Conservation (phyloP, 495 filamentous ascomycete species). For the Talaromyces proteolyticus region DNA sequence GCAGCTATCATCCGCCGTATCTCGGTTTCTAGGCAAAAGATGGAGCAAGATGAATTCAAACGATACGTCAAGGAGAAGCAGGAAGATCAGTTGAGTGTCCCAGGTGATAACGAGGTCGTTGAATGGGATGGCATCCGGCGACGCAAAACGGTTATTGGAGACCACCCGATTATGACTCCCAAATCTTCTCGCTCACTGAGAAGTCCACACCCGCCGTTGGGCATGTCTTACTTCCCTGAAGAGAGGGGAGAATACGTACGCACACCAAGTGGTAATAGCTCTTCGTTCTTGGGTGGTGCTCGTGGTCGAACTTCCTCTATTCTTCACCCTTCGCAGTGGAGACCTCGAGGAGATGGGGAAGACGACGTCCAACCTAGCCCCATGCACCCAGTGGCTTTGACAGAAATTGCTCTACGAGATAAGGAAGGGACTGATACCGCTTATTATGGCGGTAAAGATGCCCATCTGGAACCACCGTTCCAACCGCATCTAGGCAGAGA, state of each 20-base stretch:
- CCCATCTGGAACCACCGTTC: slow-evolving; percentile 12
- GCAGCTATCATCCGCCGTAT: slow-evolving; percentile 85
- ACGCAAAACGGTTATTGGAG: slow-evolving; percentile 64
- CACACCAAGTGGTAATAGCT: slow-evolving; percentile 19
- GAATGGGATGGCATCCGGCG: slow-evolving; percentile 94
- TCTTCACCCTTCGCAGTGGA: slow-evolving; percentile 25
- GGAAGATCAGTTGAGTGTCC: slow-evolving; percentile 64
- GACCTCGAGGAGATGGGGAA: slow-evolving; percentile 26
- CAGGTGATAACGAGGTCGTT: slow-evolving; percentile 67
- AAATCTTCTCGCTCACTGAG: slow-evolving; percentile 28
- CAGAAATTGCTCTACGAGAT: slow-evolving; percentile 48
- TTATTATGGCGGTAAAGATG: slow-evolving; percentile 16
- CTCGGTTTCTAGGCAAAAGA: slow-evolving; percentile 67
- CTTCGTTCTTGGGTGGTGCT: slow-evolving; percentile 51
- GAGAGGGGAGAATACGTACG: slow-evolving; percentile 37
- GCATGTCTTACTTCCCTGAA: slow-evolving; percentile 80
- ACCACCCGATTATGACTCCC: slow-evolving; percentile 33
- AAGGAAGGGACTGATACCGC: slow-evolving; percentile 40
- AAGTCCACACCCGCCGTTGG: slow-evolving; percentile 72
- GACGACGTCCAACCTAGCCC: slow-evolving; percentile 23
- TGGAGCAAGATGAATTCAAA: slow-evolving; percentile 75
- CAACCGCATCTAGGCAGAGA: slow-evolving; percentile 5
- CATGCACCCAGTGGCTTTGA: slow-evolving; percentile 54
- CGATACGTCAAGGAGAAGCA: slow-evolving; percentile 73
- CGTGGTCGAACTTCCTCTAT: slow-evolving; percentile 41